Base-by-base conservation (phyloP, 441 rosid genomes). In the Dalechampia spathulata region DNA sequence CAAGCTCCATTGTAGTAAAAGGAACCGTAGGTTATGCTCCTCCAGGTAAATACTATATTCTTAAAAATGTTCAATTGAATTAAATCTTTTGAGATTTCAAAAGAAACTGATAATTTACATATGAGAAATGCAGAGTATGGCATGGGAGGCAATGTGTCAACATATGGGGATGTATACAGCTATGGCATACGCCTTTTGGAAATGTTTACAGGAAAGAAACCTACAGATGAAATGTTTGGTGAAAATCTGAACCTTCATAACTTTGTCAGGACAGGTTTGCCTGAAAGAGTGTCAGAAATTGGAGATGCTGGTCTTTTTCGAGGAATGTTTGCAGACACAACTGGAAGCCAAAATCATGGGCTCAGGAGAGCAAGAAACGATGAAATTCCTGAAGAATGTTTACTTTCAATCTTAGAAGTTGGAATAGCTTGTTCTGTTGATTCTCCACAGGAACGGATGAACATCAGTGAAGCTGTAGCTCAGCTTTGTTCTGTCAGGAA, bases 131-230 rank as follows among this genome's bases (percentile, higher is more conserved):
- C 39, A 57, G 61, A 57, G 42, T 57, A 44, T 57, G 61, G 37
- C 22, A 1, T 40, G 23, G 58, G 58, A 25, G 40, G 22, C 17
- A 16, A 49, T 4, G 21, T 27, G 7, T 49, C 52, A 15, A n/a
- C 58, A 28, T 25, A 16, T 3, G 58, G 58, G 6, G 58, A 55
- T 10, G 10, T 40, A 26, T 55, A 23, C 4, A 55, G 58, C 46
- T 55, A 15, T n/a, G 58, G 58, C 13, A 26, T 55, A 17, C 21
- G 44, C 0, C 6, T 57, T 30, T 14, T 57, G 27, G 61, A 57
- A 17, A 30, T 57, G 37, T 57, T 57, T n/a, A 20, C 61, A 21
- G 61, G 61, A 3, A 57, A 57, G 13, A 43, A 43, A 20, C 42
- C 51, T 0, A 45, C 32, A 14, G 42, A 57, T 21, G 39, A 20